Conservation (phyloP, 192 early-diverging fungal genomes). For the Coemansia sp. region DNA sequence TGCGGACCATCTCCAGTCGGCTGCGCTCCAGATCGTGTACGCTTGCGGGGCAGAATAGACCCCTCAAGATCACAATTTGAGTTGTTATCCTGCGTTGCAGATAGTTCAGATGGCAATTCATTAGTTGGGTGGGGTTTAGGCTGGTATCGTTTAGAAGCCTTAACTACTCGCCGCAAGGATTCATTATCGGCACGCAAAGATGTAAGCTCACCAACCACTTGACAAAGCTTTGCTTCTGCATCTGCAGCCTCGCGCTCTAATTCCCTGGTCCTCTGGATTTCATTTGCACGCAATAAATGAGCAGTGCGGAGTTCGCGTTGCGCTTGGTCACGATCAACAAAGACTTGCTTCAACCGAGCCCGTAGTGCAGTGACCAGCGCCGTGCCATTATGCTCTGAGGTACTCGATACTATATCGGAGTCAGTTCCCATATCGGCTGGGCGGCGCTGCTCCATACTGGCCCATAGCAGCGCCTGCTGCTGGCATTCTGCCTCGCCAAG, state of each 20-base stretch:
- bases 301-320: slow-evolving; percentile 48
- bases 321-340: slow-evolving; percentile 34
- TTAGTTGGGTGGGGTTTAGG: background rate
- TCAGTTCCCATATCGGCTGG: background rate
- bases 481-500: slow-evolving; percentile 51
- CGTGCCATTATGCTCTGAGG: slow-evolving; percentile 16
- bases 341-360: slow-evolving; percentile 24
- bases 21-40: slow-evolving; percentile 11
- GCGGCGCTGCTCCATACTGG: slow-evolving; percentile 39
- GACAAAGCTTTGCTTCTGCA: slow-evolving; percentile 24
- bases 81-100: background rate
- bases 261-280: slow-evolving; percentile 37
- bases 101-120: background rate
- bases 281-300: slow-evolving; percentile 40
- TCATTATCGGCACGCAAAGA: slow-evolving; percentile 29
- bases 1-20: background rate
- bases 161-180: slow-evolving; percentile 14
- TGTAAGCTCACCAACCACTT: slow-evolving; percentile 23
- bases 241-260: slow-evolving; percentile 43
- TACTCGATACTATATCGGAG: background rate
- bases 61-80: background rate
- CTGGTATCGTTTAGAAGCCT: background rate
- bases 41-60: slow-evolving; percentile 21
- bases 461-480: slow-evolving; percentile 43
- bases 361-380: slow-evolving; percentile 29